These are phyloP conservation scores for Fusarium torreyae DNA, from an alignment of 2,329 filamentous ascomycete genomes.

Conservation along the genomic window DNA sequence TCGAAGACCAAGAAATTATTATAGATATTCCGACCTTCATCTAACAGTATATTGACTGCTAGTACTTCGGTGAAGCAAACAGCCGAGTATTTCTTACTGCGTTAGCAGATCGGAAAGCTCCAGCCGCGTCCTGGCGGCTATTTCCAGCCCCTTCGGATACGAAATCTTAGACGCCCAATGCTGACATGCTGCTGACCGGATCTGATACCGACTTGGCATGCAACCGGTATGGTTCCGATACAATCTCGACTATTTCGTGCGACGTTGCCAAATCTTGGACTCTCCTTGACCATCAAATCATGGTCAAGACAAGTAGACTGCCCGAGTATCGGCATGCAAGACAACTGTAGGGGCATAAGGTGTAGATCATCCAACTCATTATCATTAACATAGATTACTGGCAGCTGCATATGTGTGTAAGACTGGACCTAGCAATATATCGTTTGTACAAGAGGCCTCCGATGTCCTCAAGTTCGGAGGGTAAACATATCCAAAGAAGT, in stretches of 20 bases:
- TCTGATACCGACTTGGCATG: conserved; percentile 25
- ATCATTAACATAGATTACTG: conserved; percentile 47
- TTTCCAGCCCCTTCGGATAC: conserved; percentile 10
- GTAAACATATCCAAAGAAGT: conserved; percentile 44
- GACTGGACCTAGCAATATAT: conserved; percentile 34
- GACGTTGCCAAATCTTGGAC: conserved; percentile 15
- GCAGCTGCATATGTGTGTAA: conserved; percentile 33
- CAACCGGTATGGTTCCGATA: not conserved
- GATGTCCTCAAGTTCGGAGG: conserved; percentile 19
- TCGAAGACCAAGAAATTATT: too few relatives aligned
- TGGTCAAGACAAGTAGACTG: not conserved
- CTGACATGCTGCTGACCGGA: conserved; percentile 19
- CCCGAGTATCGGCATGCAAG: not conserved
- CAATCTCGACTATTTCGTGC: conserved; percentile 2
- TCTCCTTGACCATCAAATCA: conserved; percentile 12
- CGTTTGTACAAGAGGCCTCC: conserved; percentile 46
- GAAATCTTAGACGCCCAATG: conserved; percentile 17
- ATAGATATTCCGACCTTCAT: not conserved
- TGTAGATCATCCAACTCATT: conserved; percentile 47
- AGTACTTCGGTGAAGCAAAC: not conserved
- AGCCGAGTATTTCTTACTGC: not conserved
- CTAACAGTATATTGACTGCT: not conserved
- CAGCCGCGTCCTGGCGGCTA: conserved; percentile 7
- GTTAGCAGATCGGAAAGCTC: not conserved
- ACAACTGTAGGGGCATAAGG: conserved; percentile 1